Base-by-base conservation (phyloP, 2,329 filamentous ascomycete species). In the Geosmithia morbida region DNA sequence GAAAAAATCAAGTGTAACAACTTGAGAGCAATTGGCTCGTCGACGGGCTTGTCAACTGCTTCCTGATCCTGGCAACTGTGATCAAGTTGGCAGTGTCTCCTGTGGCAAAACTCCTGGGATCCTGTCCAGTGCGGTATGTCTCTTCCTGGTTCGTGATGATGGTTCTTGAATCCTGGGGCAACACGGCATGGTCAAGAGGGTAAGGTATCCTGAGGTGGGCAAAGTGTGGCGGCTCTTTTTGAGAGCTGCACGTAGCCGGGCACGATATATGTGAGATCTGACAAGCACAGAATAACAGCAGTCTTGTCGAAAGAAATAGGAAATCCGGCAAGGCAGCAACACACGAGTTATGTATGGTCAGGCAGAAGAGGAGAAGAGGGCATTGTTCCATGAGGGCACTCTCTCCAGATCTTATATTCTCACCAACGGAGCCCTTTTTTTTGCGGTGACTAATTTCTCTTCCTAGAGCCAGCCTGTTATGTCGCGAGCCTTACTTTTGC, bases 111-210 rank as follows among this genome's bases (percentile, higher is more conserved):
- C 2, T 33, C 22, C 22, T 19, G 43, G 43, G 14, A 7, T 37
- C 22, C 13, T 33, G 3, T 41, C 45, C 33, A 17, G 45, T 44
- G 43, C 20, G 45, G 30, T 19, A 42, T 26, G 16, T 46, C 45
- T 46, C 40, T 20, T 46, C 37, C 44, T 48, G 22, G 33, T 48
- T 20, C 44, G 40, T 14, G 43, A 37, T 37, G 33, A n/a, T 42
- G 29, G 22, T 43, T 48, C 22, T 22, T 46, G 47, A 44, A 37
- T 49, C 44, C 45, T 46, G 40, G 48, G 41, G 49, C 48, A 48
- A 48, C 46, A 42, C 47, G 40, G 39, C 47, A 48, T 48, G 44
- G 49, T 69, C 43, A 33, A 33, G 19, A 43, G 13, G 19, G 20
- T 16, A 43, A 43, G 5, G 41, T 43, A 37, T 37, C 33, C 33